Percentiles rank a stretch among this genome's conserved stretches.
Conservation (phyloP, 805 yeast genomes). For the Wilhelminamyces savonicus region DNA sequence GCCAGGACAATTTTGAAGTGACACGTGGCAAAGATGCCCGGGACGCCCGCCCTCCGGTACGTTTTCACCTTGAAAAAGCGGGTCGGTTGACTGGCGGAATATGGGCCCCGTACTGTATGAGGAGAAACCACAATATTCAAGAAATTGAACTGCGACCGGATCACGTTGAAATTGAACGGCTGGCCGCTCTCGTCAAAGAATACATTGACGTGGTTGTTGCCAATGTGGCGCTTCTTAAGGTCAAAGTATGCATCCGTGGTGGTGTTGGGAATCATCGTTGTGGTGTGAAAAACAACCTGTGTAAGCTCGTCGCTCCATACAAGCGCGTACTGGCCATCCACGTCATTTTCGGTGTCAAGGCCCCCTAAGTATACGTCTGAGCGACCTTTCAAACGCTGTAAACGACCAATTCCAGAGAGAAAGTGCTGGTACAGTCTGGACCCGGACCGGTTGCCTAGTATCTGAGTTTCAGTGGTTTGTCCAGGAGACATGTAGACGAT, state of each 20-base stretch:
- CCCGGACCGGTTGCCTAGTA: slow-evolving; percentile 59
- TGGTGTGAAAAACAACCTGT: slow-evolving; percentile 72
- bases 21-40: slow-evolving; percentile 69
- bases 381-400: slow-evolving; percentile 53
- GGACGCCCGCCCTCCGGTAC: slow-evolving; percentile 61
- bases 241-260: slow-evolving; percentile 37
- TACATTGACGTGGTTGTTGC: slow-evolving; percentile 76
- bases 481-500: slow-evolving; percentile 66
- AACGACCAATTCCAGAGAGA: slow-evolving; percentile 50
- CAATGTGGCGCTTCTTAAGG: slow-evolving; percentile 76
- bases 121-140: slow-evolving; percentile 76
- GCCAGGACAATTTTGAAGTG: slow-evolving; percentile 67
- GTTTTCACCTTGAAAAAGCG: slow-evolving; percentile 52
- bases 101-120: no score
- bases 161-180: slow-evolving; percentile 62
- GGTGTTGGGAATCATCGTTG: slow-evolving; percentile 71
- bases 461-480: slow-evolving; percentile 58
- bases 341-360: slow-evolving; percentile 59
- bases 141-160: slow-evolving; percentile 77
- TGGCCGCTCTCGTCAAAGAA: slow-evolving; percentile 69
- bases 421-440: slow-evolving; percentile 58
- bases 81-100: no score
- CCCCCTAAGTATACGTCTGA: slow-evolving; percentile 66
- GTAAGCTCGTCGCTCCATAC: slow-evolving; percentile 66
- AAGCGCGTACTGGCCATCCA: slow-evolving; percentile 72